Evolutionary conservation across 352 stramenopile species (phyloP), one percentile per base, ranked within the genome.

Genomic region (Phytophthora citrophthora): DNA sequence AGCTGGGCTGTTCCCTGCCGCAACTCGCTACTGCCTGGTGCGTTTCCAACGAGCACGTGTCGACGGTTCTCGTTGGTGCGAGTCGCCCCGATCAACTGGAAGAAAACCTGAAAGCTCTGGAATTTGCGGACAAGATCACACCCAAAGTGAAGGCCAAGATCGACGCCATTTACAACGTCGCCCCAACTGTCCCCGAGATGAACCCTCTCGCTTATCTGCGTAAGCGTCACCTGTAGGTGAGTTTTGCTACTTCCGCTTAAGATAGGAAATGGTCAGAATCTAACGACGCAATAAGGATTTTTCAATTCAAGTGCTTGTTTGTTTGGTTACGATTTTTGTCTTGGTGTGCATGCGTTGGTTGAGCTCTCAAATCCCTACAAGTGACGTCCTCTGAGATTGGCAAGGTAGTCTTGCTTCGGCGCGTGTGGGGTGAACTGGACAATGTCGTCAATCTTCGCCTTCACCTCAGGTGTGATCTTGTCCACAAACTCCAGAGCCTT

Each of bases 31-130:
- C 89, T 32, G 81, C 77, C 29, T 89, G 81, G 81, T 75, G 61
- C n/a, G 56, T 70, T 5, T 60, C 75, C 11, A 89, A 89, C 61
- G 47, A 54, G 9, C 76, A 88, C 39, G 79, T 82, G 11, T 81
- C 70, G 31, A 86, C 69, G 4, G 75, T 89, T 31, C 50, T 90
- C 7, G 46, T 86, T 24, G 81, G 81, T 10, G 79, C 81, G n/a
- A 83, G 45, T 39, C 41, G 31, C 20, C 53, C 51, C 0, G 15
- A 16, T 10, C 51, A 59, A 20, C 26, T 59, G 10, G 27, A 55
- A 18, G 49, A 55, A 24, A 55, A 55, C 13, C 34, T 55, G 3
- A 55, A 55, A 18, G 32, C 49, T 26, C 2, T 59, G 3, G 27
- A 49, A 13, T 59, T 59, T 32, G 38, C 34, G 8, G 40, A 48